phyloP scores from a whole-genome alignment of 179 eudicot species.

The Actinidia arguta region DNA sequence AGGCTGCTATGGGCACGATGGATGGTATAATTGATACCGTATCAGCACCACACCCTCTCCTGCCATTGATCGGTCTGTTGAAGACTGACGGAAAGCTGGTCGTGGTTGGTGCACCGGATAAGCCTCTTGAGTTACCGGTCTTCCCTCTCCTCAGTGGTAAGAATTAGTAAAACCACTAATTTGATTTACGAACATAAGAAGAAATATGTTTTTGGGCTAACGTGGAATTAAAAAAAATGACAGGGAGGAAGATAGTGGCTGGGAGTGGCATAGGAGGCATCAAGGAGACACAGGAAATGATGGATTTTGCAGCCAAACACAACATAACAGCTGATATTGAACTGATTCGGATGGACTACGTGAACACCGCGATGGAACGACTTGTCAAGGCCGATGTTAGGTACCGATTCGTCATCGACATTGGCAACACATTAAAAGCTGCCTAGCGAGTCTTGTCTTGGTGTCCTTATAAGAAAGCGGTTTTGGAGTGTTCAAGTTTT shows the following conservation, averaged over 20 bases:
- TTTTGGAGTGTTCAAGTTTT: too few relatives aligned
- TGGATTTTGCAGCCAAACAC: conserved; percentile 35
- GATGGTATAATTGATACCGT: conserved; percentile 21
- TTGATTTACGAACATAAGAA: too few relatives aligned
- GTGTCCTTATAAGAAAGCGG: too few relatives aligned
- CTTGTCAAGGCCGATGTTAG: conserved; percentile 27
- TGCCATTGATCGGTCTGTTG: conserved; percentile 17
- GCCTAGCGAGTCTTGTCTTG: too few relatives aligned
- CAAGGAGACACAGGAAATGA: conserved; percentile 35
- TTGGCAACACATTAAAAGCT: conserved; percentile 28
- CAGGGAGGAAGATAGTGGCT: conserved; percentile 32
- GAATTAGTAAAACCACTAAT: not conserved
- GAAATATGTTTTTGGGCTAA: too few relatives aligned
- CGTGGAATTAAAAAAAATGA: too few relatives aligned
- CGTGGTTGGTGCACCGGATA: conserved; percentile 18
- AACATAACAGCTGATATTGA: conserved; percentile 28
- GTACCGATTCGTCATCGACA: conserved; percentile 34
- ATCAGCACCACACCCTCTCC: conserved; percentile 8
- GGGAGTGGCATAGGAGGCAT: conserved; percentile 33
- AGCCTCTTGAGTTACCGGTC: conserved; percentile 18
- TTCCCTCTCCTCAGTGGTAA: conserved; percentile 22
- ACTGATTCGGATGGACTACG: conserved; percentile 26
- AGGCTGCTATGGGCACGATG: conserved; percentile 23
- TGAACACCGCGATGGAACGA: conserved; percentile 36
- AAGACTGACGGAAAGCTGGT: conserved; percentile 22